A percentile compares a stretch with the other conserved stretches of the same genome.
Evolutionary conservation across 768 basidiomycete species (phyloP).

Genomic region (Rhizopogon vinicolor): DNA sequence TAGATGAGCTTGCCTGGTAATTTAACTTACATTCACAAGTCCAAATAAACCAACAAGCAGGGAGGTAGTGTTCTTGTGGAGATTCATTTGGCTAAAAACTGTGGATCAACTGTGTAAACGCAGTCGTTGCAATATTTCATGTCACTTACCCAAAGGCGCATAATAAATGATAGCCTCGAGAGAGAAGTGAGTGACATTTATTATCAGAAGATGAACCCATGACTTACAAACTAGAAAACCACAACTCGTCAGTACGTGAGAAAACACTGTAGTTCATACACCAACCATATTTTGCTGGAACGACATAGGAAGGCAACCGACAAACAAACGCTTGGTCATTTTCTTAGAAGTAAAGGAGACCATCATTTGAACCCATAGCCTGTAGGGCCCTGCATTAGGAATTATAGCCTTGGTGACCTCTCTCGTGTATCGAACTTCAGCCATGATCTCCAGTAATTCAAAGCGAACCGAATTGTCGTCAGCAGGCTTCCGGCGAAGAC

Average conservation of each 20-base stretch:
- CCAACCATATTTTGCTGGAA: constrained; percentile 28
- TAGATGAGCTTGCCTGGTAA: neutral
- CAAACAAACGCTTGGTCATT: constrained; percentile 23
- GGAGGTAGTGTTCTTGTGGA: constrained; percentile 34
- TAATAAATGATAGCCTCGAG: constrained; percentile 26
- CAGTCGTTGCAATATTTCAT: neutral
- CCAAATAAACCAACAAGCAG: constrained; percentile 38
- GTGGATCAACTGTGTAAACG: neutral
- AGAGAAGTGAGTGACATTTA: neutral
- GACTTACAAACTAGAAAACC: constrained; percentile 19
- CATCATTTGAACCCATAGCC: constrained; percentile 14
- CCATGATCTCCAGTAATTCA: constrained; percentile 36
- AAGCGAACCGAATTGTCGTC: constrained; percentile 29
- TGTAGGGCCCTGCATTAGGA: constrained; percentile 18
- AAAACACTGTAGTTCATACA: neutral
- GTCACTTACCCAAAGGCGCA: constrained; percentile 1
- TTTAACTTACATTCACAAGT: constrained; percentile 22
- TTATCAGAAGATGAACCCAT: neutral
- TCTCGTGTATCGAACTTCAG: constrained; percentile 25
- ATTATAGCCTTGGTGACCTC: constrained; percentile 13
- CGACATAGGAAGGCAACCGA: constrained; percentile 27
- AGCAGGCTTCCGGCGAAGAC: constrained; percentile 28
- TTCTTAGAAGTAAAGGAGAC: constrained; percentile 19
- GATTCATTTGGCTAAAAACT: constrained; percentile 35
- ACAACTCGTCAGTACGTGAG: neutral